Base-by-base conservation (phyloP, 2,329 filamentous ascomycete species). In the Aureobasidium sp. region DNA sequence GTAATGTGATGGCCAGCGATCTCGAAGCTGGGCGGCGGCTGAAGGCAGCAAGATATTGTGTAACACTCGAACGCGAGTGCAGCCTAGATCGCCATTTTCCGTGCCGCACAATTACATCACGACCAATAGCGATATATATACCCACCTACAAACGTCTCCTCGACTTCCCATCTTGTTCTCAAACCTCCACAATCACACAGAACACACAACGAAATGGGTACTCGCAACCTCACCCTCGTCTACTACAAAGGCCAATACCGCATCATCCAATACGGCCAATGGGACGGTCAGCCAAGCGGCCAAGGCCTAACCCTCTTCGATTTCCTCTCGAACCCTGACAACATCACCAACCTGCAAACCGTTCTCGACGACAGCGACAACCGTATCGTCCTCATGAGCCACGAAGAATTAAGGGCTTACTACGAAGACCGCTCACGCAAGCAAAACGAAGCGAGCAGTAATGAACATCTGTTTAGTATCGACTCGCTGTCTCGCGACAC, bases 191-290 rank as follows among this genome's bases (percentile, higher is more conserved):
- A 4, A 23, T n/a, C 8, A 13, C 15, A 2, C 43, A 3, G n/a
- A 23, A 13, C 13, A 11, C 43, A n/a, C 21, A 23, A 43, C 19
- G 35, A 51, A 13, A 66, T 67, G 64, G 61, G 64, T n/a, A 64
- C 62, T 11, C 61, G 62, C 25, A 60, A 65, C 54, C 61, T 68
- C 31, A 63, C 64, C 42, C 50, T 65, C 57, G 60, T 66, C 35
- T 67, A 64, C 58, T 61, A 66, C 60, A 64, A 62, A 31, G 63
- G 62, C 45, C 40, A 64, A 47, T 66, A 65, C 29, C 27, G 53
- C 19, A 61, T 71, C 33, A 65, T 65, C 17, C 68, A 72, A 47
- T 69, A 70, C 57, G 63, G 65, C 15, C 68, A 71, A 47, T 69
- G 60, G 47, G 68, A 71, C 51, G 68, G 67, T 55, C 66, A 67